Evolutionary conservation across 805 yeast species (phyloP).

Genomic region (Cyberlindnera misumaiensis): DNA sequence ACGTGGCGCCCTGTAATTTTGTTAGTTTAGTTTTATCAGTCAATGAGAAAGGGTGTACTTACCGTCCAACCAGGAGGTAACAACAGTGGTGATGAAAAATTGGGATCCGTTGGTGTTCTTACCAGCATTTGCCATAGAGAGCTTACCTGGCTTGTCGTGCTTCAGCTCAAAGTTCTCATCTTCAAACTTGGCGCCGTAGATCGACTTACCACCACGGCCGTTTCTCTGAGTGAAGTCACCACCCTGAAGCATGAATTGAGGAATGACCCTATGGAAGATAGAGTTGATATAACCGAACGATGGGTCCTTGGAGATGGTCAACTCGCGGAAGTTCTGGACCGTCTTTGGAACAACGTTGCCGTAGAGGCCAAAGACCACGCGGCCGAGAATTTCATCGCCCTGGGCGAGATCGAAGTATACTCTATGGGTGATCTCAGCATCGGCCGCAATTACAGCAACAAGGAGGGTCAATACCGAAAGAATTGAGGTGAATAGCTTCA

Average conservation of each 20-base stretch:
- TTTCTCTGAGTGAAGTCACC: conserved; percentile 69
- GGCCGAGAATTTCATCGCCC: conserved; percentile 71
- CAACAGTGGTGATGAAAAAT: conserved; percentile 89
- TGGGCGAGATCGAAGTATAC: conserved; percentile 83
- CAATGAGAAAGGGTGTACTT: conserved; percentile 26
- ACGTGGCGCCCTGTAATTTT: conserved; percentile 48
- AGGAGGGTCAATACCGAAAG: conserved; percentile 12
- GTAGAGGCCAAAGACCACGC: conserved; percentile 80
- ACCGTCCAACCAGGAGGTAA: conserved; percentile 88
- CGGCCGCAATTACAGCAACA: conserved; percentile 18
- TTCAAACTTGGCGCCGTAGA: conserved; percentile 58
- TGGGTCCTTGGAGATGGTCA: conserved; percentile 71
- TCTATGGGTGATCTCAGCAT: conserved; percentile 53
- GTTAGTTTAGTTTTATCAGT: background rate
- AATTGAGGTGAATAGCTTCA: conserved; percentile 10
- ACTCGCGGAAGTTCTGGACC: conserved; percentile 78
- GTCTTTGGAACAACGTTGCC: conserved; percentile 87
- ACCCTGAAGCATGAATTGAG: conserved; percentile 72
- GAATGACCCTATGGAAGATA: conserved; percentile 67
- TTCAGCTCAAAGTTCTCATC: conserved; percentile 65
- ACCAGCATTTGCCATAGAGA: conserved; percentile 81
- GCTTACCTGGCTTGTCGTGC: conserved; percentile 61
- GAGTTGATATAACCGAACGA: conserved; percentile 54
- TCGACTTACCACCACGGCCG: conserved; percentile 72
- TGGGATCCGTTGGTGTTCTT: conserved; percentile 85